phyloP scores from a whole-genome alignment of 139 green algal genomes.

The Auxenochlorella protothecoides region DNA sequence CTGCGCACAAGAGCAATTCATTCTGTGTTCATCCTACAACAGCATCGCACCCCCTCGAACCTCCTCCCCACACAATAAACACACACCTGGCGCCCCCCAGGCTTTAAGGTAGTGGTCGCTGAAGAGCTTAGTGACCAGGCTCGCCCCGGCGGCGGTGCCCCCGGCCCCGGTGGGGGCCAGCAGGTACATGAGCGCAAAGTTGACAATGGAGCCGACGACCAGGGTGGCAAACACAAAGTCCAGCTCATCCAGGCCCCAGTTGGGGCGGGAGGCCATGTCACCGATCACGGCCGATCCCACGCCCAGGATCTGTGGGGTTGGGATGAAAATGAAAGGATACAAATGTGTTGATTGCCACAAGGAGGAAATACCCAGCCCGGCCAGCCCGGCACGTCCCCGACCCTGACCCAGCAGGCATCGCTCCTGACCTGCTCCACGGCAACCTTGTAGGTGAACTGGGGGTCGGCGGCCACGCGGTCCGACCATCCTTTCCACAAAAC shows the following conservation, averaged over 20 bases:
- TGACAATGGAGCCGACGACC: conserved; percentile 90
- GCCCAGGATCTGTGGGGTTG: conserved; percentile 66
- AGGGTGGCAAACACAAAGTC: conserved; percentile 97
- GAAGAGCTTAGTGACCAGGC: conserved; percentile 48
- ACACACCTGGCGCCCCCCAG: conserved; percentile 58
- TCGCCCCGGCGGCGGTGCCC: conserved; percentile 15
- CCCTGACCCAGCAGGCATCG: not conserved
- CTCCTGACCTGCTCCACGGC: conserved; percentile 72
- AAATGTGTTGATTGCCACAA: too few relatives aligned
- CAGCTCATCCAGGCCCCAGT: conserved; percentile 94
- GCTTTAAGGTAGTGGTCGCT: conserved; percentile 51
- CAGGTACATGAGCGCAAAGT: conserved; percentile 91
- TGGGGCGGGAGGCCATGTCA: conserved; percentile 85
- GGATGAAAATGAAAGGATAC: too few relatives aligned
- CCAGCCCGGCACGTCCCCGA: too few relatives aligned
- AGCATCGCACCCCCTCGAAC: too few relatives aligned
- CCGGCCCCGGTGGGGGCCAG: conserved; percentile 65
- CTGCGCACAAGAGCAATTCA: too few relatives aligned
- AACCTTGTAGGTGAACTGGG: conserved; percentile 86
- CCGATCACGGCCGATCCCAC: conserved; percentile 81
- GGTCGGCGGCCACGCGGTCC: conserved; percentile 72
- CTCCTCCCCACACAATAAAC: too few relatives aligned
- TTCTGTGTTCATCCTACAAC: too few relatives aligned
- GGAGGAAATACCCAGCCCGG: too few relatives aligned
- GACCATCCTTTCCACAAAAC: conserved; percentile 56